phyloP scores from a whole-genome alignment of 1,284 basidiomycete genomes.

The Cutaneotrichosporon daszewskae region DNA sequence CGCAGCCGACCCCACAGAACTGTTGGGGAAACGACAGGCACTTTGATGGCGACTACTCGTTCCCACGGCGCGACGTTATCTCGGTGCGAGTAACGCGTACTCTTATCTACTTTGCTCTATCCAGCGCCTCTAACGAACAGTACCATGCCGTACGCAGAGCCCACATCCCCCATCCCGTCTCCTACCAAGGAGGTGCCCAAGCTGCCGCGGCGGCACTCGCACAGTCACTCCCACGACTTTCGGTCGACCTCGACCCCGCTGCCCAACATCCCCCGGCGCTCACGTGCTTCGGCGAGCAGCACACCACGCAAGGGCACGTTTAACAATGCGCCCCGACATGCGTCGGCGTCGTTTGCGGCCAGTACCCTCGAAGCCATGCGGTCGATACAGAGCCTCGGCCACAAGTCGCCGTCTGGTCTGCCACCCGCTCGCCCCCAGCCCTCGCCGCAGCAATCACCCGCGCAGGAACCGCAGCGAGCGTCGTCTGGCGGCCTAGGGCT shows the following conservation, averaged over 20 bases:
- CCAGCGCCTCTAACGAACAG: background rate
- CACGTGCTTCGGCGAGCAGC: constrained; percentile 6
- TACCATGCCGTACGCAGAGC: constrained; percentile 47
- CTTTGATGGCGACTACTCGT: too few species aligned
- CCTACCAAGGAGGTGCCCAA: constrained; percentile 22
- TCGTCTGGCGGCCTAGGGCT: too few species aligned
- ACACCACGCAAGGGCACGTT: background rate
- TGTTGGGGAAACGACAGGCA: too few species aligned
- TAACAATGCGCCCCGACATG: background rate
- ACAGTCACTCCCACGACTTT: background rate
- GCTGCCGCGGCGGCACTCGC: background rate
- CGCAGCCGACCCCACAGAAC: too few species aligned
- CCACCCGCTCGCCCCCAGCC: background rate
- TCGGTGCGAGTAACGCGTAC: background rate
- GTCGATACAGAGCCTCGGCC: background rate
- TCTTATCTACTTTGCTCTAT: background rate
- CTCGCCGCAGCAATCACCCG: background rate
- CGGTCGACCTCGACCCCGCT: constrained; percentile 25
- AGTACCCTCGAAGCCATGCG: constrained; percentile 11
- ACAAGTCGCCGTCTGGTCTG: background rate
- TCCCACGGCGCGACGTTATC: background rate
- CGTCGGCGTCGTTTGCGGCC: background rate
- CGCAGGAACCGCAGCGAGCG: too few species aligned
- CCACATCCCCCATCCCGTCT: constrained; percentile 33
- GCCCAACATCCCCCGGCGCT: constrained; percentile 39